phyloP scores from a whole-genome alignment of 1,284 basidiomycete genomes.

The Cryptococcus sp. region DNA sequence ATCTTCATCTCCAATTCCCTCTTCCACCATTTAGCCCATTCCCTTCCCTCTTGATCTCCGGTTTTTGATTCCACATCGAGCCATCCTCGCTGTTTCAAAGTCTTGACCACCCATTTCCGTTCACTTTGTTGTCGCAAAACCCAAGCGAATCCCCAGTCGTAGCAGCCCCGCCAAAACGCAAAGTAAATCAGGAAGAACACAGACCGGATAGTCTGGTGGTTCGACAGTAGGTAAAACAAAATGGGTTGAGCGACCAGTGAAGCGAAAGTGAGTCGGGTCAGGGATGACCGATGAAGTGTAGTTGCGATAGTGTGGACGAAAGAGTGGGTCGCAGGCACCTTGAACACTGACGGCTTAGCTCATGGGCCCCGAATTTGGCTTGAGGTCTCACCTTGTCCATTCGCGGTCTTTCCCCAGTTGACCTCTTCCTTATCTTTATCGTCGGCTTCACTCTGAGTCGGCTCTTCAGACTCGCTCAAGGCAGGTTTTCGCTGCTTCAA shows the following conservation, averaged over 20 bases:
- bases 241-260: constrained; percentile 73
- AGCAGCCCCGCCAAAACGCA: constrained; percentile 85
- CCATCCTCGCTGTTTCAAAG: constrained; percentile 77
- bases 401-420: constrained; percentile 81
- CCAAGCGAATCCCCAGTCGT: constrained; percentile 91
- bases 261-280: constrained; percentile 80
- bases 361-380: too few relatives aligned
- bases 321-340: constrained; percentile 91
- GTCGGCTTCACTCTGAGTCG: background rate
- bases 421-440: constrained; percentile 51
- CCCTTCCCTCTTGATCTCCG: constrained; percentile 55
- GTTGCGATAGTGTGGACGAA: constrained; percentile 87
- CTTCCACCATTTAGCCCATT: constrained; percentile 73
- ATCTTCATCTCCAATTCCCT: constrained; percentile 86
- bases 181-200: constrained; percentile 56
- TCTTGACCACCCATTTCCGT: constrained; percentile 83
- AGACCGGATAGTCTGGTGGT: constrained; percentile 50
- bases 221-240: constrained; percentile 66
- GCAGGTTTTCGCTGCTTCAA: background rate
- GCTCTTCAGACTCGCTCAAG: background rate
- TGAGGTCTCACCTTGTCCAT: constrained; percentile 48
- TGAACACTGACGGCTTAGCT: constrained; percentile 63
- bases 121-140: constrained; percentile 91
- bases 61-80: constrained; percentile 56
- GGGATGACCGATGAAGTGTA: constrained; percentile 82